A percentile compares a stretch with the other conserved stretches of the same genome.
Evolutionary conservation across 2,329 filamentous ascomycete genomes (phyloP).

Genomic region (Penicillium sp.): DNA sequence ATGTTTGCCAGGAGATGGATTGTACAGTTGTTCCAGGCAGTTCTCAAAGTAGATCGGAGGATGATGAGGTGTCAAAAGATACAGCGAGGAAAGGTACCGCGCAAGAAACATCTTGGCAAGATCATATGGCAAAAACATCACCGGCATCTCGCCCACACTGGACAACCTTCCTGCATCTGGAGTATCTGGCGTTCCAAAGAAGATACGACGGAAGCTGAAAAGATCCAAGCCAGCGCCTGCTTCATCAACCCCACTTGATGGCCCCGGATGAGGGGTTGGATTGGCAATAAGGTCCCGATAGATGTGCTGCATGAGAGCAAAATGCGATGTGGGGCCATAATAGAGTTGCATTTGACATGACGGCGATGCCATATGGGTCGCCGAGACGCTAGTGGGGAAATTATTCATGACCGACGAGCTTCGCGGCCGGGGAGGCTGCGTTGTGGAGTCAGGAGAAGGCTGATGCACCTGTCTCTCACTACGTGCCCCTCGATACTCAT

Average conservation of each 20-base stretch:
- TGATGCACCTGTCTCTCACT: constrained; percentile 13
- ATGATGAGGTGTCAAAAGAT: constrained; percentile 40
- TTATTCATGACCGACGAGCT: constrained; percentile 25
- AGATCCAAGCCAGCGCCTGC: constrained; percentile 40
- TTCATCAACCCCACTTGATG: constrained; percentile 37
- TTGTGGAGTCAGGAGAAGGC: constrained; percentile 12
- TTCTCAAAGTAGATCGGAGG: constrained; percentile 37
- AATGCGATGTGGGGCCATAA: constrained; percentile 50
- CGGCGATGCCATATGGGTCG: constrained; percentile 47
- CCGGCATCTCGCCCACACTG: constrained; percentile 21
- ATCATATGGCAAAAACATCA: constrained; percentile 43
- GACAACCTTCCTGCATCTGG: constrained; percentile 28
- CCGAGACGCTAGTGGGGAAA: constrained; percentile 48
- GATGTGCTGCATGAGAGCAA: constrained; percentile 44
- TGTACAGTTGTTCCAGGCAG: constrained; percentile 39
- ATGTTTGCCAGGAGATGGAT: constrained; percentile 28
- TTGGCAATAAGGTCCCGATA: constrained; percentile 34
- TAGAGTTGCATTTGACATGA: constrained; percentile 48
- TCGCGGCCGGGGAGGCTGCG: constrained; percentile 15
- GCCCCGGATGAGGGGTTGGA: constrained; percentile 15
- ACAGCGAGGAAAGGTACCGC: constrained; percentile 44
- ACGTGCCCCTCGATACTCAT: constrained; percentile 18
- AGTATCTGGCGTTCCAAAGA: constrained; percentile 43
- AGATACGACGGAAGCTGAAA: constrained; percentile 40
- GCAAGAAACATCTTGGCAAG: constrained; percentile 41